phyloP scores from a whole-genome alignment of 1,284 basidiomycete species.

The Ceratobasidium sp. region DNA sequence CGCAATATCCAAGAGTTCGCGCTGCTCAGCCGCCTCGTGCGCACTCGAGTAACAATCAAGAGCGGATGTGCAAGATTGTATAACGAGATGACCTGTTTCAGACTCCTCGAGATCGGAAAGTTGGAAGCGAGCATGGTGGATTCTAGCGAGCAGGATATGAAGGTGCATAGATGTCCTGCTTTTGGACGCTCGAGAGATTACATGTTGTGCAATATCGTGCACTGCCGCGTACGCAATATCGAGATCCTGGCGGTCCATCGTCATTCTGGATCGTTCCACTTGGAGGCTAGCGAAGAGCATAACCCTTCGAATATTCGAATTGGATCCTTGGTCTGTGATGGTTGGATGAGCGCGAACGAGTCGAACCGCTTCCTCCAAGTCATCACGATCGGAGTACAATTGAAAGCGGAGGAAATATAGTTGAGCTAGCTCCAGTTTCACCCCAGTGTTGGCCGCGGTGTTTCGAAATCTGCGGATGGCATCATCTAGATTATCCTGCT shows the following conservation, averaged over 20 bases:
- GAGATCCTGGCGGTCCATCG: not conserved
- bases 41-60: not conserved
- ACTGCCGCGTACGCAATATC: not conserved
- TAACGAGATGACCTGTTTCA: not conserved
- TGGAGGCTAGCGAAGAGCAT: not conserved
- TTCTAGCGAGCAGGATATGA: not conserved
- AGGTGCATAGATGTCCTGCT: not conserved
- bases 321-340: not conserved
- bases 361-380: too few species aligned
- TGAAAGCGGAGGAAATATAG: too few species aligned
- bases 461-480: too few species aligned
- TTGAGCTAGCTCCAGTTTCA: too few species aligned
- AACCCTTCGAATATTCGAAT: not conserved
- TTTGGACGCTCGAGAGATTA: not conserved
- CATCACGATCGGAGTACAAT: too few species aligned
- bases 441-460: too few species aligned
- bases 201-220: not conserved
- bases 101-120: not conserved
- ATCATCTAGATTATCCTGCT: too few species aligned
- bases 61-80: not conserved
- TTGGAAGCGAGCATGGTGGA: not conserved
- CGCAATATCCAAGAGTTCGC: not conserved
- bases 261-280: not conserved
- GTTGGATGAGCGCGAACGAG: too few species aligned
- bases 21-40: not conserved